These are phyloP conservation scores for Solanum paucissectum DNA, from an alignment of 257 asterid genomes.

Conservation along the genomic window DNA sequence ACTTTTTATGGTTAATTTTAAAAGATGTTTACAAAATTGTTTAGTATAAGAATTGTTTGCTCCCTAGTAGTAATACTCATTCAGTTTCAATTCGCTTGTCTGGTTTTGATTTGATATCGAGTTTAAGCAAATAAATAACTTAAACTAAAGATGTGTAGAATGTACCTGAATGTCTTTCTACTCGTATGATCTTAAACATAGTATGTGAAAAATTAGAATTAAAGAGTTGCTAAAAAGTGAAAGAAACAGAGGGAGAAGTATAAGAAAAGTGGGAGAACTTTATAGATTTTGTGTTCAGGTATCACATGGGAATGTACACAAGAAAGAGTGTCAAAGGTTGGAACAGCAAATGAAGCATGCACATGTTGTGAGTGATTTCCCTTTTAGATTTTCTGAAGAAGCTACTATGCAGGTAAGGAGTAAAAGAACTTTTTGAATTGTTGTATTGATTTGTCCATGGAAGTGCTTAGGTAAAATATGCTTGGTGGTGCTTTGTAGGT, in stretches of 20 bases:
- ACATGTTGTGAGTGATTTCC: slow-evolving; percentile 42
- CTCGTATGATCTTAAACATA: background rate
- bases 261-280: background rate
- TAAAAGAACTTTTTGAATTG: background rate
- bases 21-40: background rate
- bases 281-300: slow-evolving; percentile 20
- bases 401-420: slow-evolving; percentile 29
- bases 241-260: background rate
- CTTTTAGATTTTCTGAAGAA: slow-evolving; percentile 54
- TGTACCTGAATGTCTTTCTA: background rate
- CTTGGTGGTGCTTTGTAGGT: slow-evolving; percentile 11
- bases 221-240: background rate
- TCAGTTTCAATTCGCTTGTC: background rate
- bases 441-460: background rate
- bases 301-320: slow-evolving; percentile 62
- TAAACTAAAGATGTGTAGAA: background rate
- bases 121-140: background rate
- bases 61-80: background rate
- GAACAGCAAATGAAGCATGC: slow-evolving; percentile 57
- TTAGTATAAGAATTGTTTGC: background rate
- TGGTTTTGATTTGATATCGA: background rate
- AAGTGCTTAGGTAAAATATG: background rate
- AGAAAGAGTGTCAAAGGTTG: slow-evolving; percentile 64
- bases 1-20: background rate
- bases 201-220: background rate